Base-by-base conservation (phyloP, 2,329 filamentous ascomycete species). In the Monosporascus sp. region DNA sequence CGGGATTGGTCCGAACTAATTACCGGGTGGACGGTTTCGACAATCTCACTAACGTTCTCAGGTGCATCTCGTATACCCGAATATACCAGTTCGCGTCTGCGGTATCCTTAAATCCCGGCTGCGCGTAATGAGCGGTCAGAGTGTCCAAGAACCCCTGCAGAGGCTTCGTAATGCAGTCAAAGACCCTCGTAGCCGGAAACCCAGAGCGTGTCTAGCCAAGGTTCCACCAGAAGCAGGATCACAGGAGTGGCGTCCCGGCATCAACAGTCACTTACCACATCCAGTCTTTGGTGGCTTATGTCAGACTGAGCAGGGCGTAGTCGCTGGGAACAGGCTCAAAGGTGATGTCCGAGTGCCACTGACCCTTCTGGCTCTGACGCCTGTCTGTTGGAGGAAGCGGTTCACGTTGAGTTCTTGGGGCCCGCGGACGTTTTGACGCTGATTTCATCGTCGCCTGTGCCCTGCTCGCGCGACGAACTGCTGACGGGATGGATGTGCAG, bases 381-480 rank as follows among this genome's bases (percentile, higher is more conserved):
- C 74, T 71, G 58, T 68, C 66, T 37, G 68, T 34, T 46, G 36
- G 31, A 45, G 65, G 48, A 72, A 66, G 20, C 69, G 62, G 48
- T 70, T 65, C 17, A 73, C 67, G 66, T 81, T 81, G 31, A 77
- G 70, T 62, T 78, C 62, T 79, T 80, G 37, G 71, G 70, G 56
- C 81, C 74, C 31, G 75, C 72, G 0, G 82, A 85, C 41, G 77
- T 82, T 61, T 88, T 88, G 52, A 81, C 78, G 68, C 79, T 85
- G 62, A 88, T 83, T 64, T 86, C 75, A 39, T 79, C 70, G 59
- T 88, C 84, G 8, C 70, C 69, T 34, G 73, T 76, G 31, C 81
- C 81, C 22, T 79, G 67, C 52, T 82, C 78, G 8, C 76, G 74
- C 5, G 71, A 70, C 3, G 78, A 74, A 67, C 80, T 81, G 68